These are phyloP conservation scores for Diaporthe aspalathi DNA, from an alignment of 2,329 filamentous ascomycete genomes.

Conservation along the genomic window DNA sequence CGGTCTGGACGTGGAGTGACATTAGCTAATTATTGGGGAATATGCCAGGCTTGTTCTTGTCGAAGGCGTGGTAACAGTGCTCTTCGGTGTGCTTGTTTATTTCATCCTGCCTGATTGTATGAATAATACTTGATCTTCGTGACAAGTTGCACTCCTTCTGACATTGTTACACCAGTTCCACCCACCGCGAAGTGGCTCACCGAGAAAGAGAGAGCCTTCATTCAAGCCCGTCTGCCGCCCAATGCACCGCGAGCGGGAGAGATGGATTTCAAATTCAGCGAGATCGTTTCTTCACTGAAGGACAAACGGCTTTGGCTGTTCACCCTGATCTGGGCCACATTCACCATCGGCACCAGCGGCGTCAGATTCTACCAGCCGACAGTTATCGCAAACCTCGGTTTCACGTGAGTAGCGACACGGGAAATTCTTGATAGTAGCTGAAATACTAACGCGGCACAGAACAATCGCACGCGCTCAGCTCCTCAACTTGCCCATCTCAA, in stretches of 20 bases:
- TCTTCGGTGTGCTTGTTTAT: slow-evolving; percentile 60
- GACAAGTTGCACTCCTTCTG: not conserved
- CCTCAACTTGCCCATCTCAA: slow-evolving; percentile 60
- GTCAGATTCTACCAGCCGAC: slow-evolving; percentile 57
- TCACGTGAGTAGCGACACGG: slow-evolving; percentile 49
- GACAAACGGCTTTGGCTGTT: slow-evolving; percentile 58
- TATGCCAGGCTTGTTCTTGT: slow-evolving; percentile 52
- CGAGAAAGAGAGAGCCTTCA: slow-evolving; percentile 58
- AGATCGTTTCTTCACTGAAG: slow-evolving; percentile 53
- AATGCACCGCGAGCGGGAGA: slow-evolving; percentile 56
- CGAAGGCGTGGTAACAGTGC: slow-evolving; percentile 60
- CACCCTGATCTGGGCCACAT: slow-evolving; percentile 57
- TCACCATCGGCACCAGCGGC: slow-evolving; percentile 58
- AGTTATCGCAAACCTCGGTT: slow-evolving; percentile 54
- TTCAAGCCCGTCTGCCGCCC: slow-evolving; percentile 57
- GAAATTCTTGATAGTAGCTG: slow-evolving; percentile 44
- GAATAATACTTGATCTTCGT: slow-evolving; percentile 34
- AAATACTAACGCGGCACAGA: not conserved
- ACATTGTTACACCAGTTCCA: slow-evolving; percentile 49
- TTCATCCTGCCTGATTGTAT: slow-evolving; percentile 65
- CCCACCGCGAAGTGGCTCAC: slow-evolving; percentile 57
- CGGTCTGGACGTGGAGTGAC: not conserved
- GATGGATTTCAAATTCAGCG: slow-evolving; percentile 52
- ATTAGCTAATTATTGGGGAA: not conserved
- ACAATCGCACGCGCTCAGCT: slow-evolving; percentile 58